phyloP scores from a whole-genome alignment of 1,284 basidiomycete genomes.

The Trametes pubescens region DNA sequence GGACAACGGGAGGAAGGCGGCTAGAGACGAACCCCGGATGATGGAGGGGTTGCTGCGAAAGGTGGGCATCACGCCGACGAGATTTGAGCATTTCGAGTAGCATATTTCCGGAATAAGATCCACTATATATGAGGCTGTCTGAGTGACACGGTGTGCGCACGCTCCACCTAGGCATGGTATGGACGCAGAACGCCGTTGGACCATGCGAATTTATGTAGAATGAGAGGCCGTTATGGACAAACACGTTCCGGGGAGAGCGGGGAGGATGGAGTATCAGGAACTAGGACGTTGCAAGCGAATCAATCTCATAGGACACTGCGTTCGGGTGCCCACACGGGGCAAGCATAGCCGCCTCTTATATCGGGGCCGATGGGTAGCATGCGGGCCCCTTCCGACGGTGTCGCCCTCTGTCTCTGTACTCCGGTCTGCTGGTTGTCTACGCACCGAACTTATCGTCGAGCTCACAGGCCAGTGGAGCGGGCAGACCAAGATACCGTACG shows the following conservation, averaged over 20 bases:
- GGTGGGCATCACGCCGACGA: constrained; percentile 48
- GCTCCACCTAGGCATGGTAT: constrained; percentile 17
- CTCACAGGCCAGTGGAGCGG: constrained; percentile 3
- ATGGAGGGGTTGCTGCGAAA: constrained; percentile 57
- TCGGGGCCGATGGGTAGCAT: constrained; percentile 4
- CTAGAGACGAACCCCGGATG: constrained; percentile 50
- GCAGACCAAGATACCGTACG: constrained; percentile 7
- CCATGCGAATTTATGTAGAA: background rate
- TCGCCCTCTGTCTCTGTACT: background rate
- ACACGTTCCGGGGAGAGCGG: background rate
- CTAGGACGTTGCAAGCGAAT: background rate
- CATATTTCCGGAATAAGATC: background rate
- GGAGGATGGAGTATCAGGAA: constrained; percentile 10
- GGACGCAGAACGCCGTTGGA: constrained; percentile 7
- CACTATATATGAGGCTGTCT: constrained; percentile 5
- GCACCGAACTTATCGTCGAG: background rate
- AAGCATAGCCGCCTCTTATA: constrained; percentile 17
- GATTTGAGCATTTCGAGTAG: constrained; percentile 56
- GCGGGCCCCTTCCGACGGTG: background rate
- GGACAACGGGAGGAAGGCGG: constrained; percentile 40
- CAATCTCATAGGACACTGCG: constrained; percentile 11
- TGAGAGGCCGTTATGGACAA: background rate
- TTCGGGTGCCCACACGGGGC: constrained; percentile 11
- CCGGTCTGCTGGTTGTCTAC: background rate
- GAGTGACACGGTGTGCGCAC: constrained; percentile 7